Evolutionary conservation across 768 basidiomycete genomes (phyloP), one percentile per base, ranked within the genome.

Genomic region (Tephrocybe sp.): DNA sequence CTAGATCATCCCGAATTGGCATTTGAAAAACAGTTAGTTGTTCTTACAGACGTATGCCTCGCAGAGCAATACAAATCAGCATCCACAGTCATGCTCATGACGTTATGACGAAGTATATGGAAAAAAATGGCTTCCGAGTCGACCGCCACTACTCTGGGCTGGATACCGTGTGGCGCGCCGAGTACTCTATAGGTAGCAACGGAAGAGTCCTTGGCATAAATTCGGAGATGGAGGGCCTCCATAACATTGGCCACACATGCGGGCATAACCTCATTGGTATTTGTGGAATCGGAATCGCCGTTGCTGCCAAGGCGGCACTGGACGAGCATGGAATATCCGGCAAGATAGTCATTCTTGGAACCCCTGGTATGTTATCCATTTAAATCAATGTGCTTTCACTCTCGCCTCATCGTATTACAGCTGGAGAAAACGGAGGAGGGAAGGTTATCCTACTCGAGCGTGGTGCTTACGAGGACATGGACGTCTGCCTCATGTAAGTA

Each of bases 211-310:
- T 91, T 27, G 89, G 89, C 0, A 70, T 92, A 47, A 91, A 92
- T 64, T 89, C 88, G 13, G 89, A 91, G 77, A 83, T 84, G 82
- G 82, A 84, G 47, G 84, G 83, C 1, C 68, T 86, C 22, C 69
- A 69, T 47, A 73, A 77, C 0, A 73, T 84, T 31, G 81, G 86
- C 0, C 86, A 87, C 53, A 86, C 84, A 1, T 92, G 89, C 59
- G 89, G 89, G 2, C 89, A 92, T 60, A 91, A 91, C 57, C 71
- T 92, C 38, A 91, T 92, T 40, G 88, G 5, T 28, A 9, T n/a
- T 18, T 58, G 75, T 42, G 88, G 88, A 3, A 82, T 90, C 13
- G 87, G 83, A 1, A 76, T 89, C 18, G 86, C 88, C 0, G 73
- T 80, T 46, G 85, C 83, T 0, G 74, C 85, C 21, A 84, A 80